Evolutionary conservation across 2,329 filamentous ascomycete genomes (phyloP), one percentile per base, ranked within the genome.

Genomic region (Geosmithia morbida): DNA sequence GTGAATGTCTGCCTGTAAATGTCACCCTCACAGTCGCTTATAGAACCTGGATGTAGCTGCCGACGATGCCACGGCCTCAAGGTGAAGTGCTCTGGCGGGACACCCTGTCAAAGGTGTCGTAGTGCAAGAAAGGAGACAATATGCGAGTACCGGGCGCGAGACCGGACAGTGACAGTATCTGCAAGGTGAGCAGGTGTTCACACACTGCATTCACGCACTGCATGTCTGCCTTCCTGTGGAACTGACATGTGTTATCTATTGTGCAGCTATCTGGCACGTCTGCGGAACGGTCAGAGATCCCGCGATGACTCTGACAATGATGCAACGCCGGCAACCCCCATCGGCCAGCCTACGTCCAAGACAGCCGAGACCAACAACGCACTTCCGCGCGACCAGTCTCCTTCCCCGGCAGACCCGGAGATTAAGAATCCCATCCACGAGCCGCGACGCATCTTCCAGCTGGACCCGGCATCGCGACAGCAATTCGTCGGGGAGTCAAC

Each of bases 401-500:
- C 41, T 18, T 7, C 20, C 3, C 4, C 17, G 8, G 45, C 22
- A n/a, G 45, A 46, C 39, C 17, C 17, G 4, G 44, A 51, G 19
- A 51, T 51, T 41, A 48, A 44, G 30, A 51, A 51, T 37, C 48
- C 48, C 2, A 49, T 50, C 10, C 46, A 47, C 18, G 46, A 51
- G 33, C 48, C 48, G 7, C 20, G 41, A 13, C 44, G 46, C 2
- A 43, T 51, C 20, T 51, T 51, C 39, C 26, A 40, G 16, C 30
- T 51, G 29, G 48, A 51, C 22, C 50, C 48, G 29, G 48, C 46
- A 7, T 51, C 48, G 18, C 43, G 26, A 26, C 46, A 51, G 37
- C 50, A 51, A 20, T 51, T 48, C 43, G 48, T 51, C 7, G 50
- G 50, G 4, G 50, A 51, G 40, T 51, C 50, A n/a, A 51, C 50